These are phyloP conservation scores for Sporobolomyces pararoseus DNA, from an alignment of 768 basidiomycete genomes.

Conservation along the genomic window DNA sequence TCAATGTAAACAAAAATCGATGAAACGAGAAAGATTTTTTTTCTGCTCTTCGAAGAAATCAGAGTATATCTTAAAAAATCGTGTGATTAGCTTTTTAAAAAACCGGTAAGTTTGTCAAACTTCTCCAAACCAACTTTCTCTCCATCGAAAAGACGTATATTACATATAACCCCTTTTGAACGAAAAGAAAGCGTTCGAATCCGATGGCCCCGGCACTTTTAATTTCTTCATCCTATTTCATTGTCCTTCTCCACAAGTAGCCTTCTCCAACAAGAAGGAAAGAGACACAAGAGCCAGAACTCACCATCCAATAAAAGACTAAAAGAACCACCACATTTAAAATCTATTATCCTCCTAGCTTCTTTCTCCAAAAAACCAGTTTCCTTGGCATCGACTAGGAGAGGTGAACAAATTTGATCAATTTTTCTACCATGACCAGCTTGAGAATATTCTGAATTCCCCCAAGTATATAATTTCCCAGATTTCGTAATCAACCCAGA, in stretches of 20 bases:
- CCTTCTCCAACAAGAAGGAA: neutral
- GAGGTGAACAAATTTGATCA: slow-evolving; percentile 32
- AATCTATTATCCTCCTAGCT: slow-evolving; percentile 33
- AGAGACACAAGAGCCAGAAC: neutral
- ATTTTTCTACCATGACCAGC: slow-evolving; percentile 30
- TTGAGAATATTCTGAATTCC: slow-evolving; percentile 43
- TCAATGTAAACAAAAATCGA: too few relatives aligned
- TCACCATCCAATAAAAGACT: slow-evolving; percentile 36
- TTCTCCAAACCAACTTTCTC: neutral
- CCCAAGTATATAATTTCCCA: slow-evolving; percentile 35
- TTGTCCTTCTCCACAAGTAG: too few relatives aligned
- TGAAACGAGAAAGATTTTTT: too few relatives aligned
- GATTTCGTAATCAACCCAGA: slow-evolving; percentile 30
- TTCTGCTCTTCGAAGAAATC: too few relatives aligned
- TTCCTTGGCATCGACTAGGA: neutral
- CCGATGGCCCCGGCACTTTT: slow-evolving; percentile 41
- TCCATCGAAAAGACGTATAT: neutral
- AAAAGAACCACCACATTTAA: slow-evolving; percentile 39
- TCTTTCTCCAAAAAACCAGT: slow-evolving; percentile 10
- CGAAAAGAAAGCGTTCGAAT: neutral
- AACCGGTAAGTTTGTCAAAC: neutral
- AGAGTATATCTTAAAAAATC: too few relatives aligned
- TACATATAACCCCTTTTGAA: too few relatives aligned
- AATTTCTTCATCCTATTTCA: slow-evolving; percentile 17
- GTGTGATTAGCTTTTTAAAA: too few relatives aligned